A percentile compares a stretch with the other conserved stretches of the same genome.
phyloP scores from a whole-genome alignment of 768 basidiomycete genomes.

The Phylloporus scabripes region DNA sequence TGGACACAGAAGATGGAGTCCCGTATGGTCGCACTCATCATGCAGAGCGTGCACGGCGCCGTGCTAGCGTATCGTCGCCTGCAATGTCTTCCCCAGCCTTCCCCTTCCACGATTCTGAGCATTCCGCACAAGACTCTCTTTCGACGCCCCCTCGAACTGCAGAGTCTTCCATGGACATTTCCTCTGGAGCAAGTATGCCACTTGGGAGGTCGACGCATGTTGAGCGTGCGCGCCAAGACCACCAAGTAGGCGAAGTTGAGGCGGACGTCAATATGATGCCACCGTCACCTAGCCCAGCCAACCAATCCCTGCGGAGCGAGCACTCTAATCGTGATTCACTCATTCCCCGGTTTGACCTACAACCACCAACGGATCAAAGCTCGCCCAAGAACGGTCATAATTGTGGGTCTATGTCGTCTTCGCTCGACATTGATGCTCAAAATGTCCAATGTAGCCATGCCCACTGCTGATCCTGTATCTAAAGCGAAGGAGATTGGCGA shows the following conservation, averaged over 20 bases:
- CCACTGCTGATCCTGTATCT: constrained; percentile 20
- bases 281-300: constrained; percentile 45
- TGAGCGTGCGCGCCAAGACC: constrained; percentile 31
- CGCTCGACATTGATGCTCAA: background rate
- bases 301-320: constrained; percentile 16
- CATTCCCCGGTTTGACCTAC: constrained; percentile 32
- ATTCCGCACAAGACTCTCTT: constrained; percentile 9
- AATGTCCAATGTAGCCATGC: constrained; percentile 5
- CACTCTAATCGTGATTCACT: constrained; percentile 26
- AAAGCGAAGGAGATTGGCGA: constrained; percentile 22
- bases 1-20: constrained; percentile 57
- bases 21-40: constrained; percentile 63
- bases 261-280: constrained; percentile 41
- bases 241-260: constrained; percentile 29
- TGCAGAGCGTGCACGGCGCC: constrained; percentile 42
- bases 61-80: constrained; percentile 28
- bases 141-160: constrained; percentile 21
- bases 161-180: constrained; percentile 23
- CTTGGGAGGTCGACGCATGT: constrained; percentile 36
- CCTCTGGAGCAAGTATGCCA: constrained; percentile 16
- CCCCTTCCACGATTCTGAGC: constrained; percentile 23
- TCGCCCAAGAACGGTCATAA: constrained; percentile 16
- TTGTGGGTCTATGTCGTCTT: constrained; percentile 12
- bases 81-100: constrained; percentile 36
- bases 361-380: constrained; percentile 14